Evolutionary conservation across 2,329 filamentous ascomycete genomes (phyloP), one percentile per base, ranked within the genome.

Genomic region (Ceratocystis cubensis): DNA sequence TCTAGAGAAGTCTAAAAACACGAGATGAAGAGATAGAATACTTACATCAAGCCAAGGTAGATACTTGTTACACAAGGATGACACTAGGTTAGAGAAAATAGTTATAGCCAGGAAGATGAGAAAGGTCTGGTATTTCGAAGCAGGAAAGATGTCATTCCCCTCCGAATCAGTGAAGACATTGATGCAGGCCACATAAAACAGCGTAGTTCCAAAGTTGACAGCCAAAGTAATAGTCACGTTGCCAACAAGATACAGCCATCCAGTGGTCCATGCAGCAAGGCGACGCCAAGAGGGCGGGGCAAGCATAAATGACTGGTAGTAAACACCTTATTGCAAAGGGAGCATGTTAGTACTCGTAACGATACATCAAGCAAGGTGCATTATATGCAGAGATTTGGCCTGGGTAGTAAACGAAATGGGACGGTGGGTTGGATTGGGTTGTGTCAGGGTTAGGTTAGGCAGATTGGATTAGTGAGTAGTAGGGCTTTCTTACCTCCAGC

Each of bases 151-250:
- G 10, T 73, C 76, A 10, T 75, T 73, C 56, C 78, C 80, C 5
- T 75, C 74, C 45, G 75, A 73, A 2, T 74, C 74, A 66, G 81
- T 76, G 67, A 84, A 84, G 45, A 84, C 79, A 67, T 83, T 82
- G 74, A 84, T 73, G 71, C 80, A 82, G 15, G 77, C 79, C 66
- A 82, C 78, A 67, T 83, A 75, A 73, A 84, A 81, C 70, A 91
- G 83, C 0, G 85, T 88, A 2, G 88, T 90, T 5, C 87, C 88
- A 71, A 91, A 91, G 77, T 89, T 89, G 73, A 91, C 88, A n/a
- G 87, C 83, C n/a, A 91, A 79, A 0, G 88, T 91, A 71, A 92
- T 92, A 70, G 87, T 90, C 74, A 91, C 87, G 76, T 91, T 91
- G 67, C 89, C 89, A 64, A 90, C 84, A 20, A 89, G 82, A 73